These are phyloP conservation scores for Schrenkiella parvula DNA, from an alignment of 345 rosid species.

Conservation along the genomic window DNA sequence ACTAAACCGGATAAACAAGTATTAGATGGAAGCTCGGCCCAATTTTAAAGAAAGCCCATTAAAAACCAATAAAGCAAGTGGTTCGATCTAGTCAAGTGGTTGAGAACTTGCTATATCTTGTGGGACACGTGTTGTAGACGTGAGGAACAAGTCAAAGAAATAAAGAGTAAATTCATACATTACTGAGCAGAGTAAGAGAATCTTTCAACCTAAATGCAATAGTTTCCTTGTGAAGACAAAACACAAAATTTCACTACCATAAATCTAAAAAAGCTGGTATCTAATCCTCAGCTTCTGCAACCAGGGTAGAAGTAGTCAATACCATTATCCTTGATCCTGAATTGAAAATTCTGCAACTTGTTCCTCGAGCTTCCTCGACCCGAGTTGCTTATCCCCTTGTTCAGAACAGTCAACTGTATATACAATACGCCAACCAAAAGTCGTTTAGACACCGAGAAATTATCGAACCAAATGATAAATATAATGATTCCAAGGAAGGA, in stretches of 20 bases:
- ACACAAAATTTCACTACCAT: neutral
- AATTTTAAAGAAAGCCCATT: neutral
- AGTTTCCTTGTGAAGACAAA: neutral
- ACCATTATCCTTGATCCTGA: constrained; percentile 68
- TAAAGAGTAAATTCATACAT: no score
- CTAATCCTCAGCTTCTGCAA: constrained; percentile 33
- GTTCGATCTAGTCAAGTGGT: no score
- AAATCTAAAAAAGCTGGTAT: no score
- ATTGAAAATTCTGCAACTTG: constrained; percentile 70
- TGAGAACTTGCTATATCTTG: no score
- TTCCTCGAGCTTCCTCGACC: constrained; percentile 36
- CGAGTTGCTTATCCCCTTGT: constrained; percentile 35
- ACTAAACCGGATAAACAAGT: neutral
- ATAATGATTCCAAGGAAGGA: neutral
- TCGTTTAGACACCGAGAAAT: neutral
- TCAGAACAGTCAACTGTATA: constrained; percentile 61
- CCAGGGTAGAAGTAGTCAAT: constrained; percentile 84
- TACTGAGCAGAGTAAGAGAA: neutral
- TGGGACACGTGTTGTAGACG: no score
- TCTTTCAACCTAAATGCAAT: neutral
- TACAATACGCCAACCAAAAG: neutral
- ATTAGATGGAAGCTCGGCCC: neutral
- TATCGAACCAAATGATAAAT: neutral
- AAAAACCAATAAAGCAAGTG: no score
- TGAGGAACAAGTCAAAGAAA: no score